Conservation (phyloP, 345 rosid genomes). For the Populus euphratica region DNA sequence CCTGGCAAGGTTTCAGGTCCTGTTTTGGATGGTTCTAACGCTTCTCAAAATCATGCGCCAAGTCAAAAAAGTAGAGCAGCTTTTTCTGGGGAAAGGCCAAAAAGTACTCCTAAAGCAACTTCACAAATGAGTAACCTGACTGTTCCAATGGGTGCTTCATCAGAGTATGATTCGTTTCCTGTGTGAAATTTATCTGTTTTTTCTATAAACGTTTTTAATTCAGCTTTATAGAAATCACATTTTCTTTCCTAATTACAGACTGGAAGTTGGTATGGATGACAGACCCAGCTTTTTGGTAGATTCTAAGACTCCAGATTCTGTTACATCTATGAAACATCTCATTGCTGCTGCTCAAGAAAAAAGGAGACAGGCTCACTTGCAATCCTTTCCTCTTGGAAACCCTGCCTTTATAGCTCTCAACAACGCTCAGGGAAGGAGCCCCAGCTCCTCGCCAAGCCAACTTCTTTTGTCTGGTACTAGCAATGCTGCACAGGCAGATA, state of each 20-base stretch:
- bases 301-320: conserved; percentile 57
- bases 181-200: conserved; percentile 41
- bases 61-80: conserved; percentile 44
- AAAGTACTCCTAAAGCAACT: conserved; percentile 45
- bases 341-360: conserved; percentile 96
- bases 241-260: conserved; percentile 31
- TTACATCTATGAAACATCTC: conserved; percentile 69
- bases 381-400: conserved; percentile 43
- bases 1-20: conserved; percentile 35
- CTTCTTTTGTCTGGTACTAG: conserved; percentile 40
- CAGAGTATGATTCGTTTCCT: conserved; percentile 33
- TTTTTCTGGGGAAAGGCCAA: conserved; percentile 48
- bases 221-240: not conserved
- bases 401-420: conserved; percentile 25
- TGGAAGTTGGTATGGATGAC: conserved; percentile 40
- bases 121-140: conserved; percentile 33
- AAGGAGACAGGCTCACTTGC: conserved; percentile 71
- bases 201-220: not conserved
- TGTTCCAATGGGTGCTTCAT: conserved; percentile 36
- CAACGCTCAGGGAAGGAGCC: conserved; percentile 47
- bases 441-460: conserved; percentile 49
- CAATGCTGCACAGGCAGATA: conserved; percentile 39
- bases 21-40: conserved; percentile 35
- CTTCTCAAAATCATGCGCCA: conserved; percentile 41
- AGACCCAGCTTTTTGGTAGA: conserved; percentile 34